A percentile compares a stretch with the other conserved stretches of the same genome.
Conservation (phyloP, 768 basidiomycete species). For the Podaxis mareebaensis region DNA sequence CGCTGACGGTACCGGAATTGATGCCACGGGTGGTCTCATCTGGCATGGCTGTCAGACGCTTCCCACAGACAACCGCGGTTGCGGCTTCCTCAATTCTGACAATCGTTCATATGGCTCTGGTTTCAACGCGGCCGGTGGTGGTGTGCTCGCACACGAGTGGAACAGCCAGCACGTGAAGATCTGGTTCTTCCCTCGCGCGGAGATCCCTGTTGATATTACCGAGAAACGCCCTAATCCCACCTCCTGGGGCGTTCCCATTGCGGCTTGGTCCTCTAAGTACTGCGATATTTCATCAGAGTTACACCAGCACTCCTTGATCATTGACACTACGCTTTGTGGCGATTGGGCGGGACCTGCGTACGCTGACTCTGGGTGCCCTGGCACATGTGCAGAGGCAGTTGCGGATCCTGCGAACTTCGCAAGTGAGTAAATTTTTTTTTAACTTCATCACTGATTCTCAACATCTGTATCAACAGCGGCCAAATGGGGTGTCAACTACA, state of each 20-base stretch:
- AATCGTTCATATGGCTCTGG: conserved; percentile 37
- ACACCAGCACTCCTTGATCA: conserved; percentile 46
- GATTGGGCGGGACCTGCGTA: conserved; percentile 41
- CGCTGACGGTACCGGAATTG: conserved; percentile 21
- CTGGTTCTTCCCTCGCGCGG: conserved; percentile 52
- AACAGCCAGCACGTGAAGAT: conserved; percentile 48
- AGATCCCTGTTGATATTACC: conserved; percentile 53
- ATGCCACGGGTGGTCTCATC: conserved; percentile 27
- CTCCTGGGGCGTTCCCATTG: conserved; percentile 52
- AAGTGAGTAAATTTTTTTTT: conserved; percentile 24
- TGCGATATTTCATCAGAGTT: conserved; percentile 53
- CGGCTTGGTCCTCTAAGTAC: conserved; percentile 45
- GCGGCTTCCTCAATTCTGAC: conserved; percentile 44
- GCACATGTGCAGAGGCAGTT: conserved; percentile 46
- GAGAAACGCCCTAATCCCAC: conserved; percentile 43
- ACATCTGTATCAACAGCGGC: conserved; percentile 36
- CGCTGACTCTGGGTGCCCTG: conserved; percentile 37
- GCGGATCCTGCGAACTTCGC: conserved; percentile 56
- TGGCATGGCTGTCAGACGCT: conserved; percentile 41
- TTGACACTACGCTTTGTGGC: conserved; percentile 48
- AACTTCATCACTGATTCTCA: conserved; percentile 1
- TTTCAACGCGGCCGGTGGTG: conserved; percentile 47
- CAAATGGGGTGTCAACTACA: conserved; percentile 54
- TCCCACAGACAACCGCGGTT: conserved; percentile 42
- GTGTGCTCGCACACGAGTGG: conserved; percentile 57